phyloP scores from a whole-genome alignment of 1,284 basidiomycete species.

The Irpex sp. region DNA sequence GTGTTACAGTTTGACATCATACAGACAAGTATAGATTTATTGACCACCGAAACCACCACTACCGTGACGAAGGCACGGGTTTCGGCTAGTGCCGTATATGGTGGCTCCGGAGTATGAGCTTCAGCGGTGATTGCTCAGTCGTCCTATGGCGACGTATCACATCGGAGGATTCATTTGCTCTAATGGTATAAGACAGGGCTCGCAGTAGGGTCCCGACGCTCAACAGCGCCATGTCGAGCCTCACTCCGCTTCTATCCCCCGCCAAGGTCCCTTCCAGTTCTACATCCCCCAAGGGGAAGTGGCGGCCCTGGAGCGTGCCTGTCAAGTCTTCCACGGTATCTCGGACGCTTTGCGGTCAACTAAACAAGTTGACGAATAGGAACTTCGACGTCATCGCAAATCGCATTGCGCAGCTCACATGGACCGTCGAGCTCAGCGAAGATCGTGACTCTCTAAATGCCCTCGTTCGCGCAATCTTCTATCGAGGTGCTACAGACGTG shows the following conservation, averaged over 20 bases:
- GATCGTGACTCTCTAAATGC: slow-evolving; percentile 16
- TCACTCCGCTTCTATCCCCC: slow-evolving; percentile 1
- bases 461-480: slow-evolving; percentile 18
- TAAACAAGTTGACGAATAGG: slow-evolving; percentile 23
- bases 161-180: neutral
- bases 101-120: neutral
- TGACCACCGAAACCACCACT: no score
- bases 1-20: no score
- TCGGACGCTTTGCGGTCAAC: slow-evolving; percentile 20
- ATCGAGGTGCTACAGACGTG: slow-evolving; percentile 19
- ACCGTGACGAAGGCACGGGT: no score
- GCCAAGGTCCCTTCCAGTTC: slow-evolving; percentile 17
- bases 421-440: slow-evolving; percentile 18
- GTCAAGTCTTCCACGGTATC: slow-evolving; percentile 11
- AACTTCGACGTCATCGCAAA: slow-evolving; percentile 20
- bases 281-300: slow-evolving; percentile 10
- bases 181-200: neutral
- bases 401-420: slow-evolving; percentile 16
- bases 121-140: neutral
- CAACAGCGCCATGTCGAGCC: neutral
- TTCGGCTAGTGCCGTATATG: neutral
- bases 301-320: slow-evolving; percentile 25
- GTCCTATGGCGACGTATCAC: neutral
- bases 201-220: neutral
- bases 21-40: no score